These are phyloP conservation scores for Collybia sordida DNA, from an alignment of 768 basidiomycete genomes.

Conservation along the genomic window DNA sequence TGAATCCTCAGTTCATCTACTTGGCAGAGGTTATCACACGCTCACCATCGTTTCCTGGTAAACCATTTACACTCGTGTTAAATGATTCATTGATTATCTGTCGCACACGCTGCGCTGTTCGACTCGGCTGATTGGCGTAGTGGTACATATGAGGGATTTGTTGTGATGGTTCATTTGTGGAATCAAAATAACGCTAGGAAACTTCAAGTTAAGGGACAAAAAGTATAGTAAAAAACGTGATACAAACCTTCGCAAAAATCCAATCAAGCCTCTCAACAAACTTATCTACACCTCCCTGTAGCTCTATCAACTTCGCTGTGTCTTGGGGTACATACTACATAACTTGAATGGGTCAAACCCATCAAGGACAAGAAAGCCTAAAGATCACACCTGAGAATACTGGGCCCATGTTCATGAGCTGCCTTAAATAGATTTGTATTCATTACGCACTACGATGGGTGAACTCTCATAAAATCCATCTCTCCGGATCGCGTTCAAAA, in stretches of 20 bases:
- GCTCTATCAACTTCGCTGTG: slow-evolving; percentile 55
- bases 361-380: background rate
- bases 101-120: slow-evolving; percentile 55
- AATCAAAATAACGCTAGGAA: slow-evolving; percentile 54
- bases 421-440: background rate
- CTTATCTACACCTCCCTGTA: slow-evolving; percentile 55
- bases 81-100: slow-evolving; percentile 53
- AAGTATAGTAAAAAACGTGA: background rate
- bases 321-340: slow-evolving; percentile 63
- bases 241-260: slow-evolving; percentile 49
- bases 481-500: slow-evolving; percentile 50
- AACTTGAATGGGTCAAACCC: background rate
- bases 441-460: slow-evolving; percentile 49
- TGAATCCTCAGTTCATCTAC: slow-evolving; percentile 20
- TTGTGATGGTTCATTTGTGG: slow-evolving; percentile 64
- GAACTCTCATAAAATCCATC: slow-evolving; percentile 69
- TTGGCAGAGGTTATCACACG: slow-evolving; percentile 1
- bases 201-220: background rate
- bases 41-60: slow-evolving; percentile 67
- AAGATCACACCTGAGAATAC: slow-evolving; percentile 52
- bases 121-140: slow-evolving; percentile 59
- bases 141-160: slow-evolving; percentile 74
- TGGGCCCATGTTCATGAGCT: background rate
- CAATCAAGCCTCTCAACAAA: slow-evolving; percentile 58
- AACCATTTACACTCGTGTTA: slow-evolving; percentile 53